phyloP scores from a whole-genome alignment of 768 basidiomycete genomes.

The Termitomyces sp. region DNA sequence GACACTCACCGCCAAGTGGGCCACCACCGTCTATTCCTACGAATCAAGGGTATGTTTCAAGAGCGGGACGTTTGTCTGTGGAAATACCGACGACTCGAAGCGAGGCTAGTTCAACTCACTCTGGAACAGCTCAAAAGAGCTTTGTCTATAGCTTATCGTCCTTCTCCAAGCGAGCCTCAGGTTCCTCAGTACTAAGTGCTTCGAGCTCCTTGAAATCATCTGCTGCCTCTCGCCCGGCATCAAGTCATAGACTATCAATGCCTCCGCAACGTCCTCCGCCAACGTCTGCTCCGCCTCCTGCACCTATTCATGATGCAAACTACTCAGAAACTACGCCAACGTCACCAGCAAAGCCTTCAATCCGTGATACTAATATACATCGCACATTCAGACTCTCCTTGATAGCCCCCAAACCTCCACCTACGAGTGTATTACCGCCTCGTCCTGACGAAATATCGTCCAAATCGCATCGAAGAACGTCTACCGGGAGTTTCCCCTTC shows the following conservation, averaged over 20 bases:
- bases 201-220: slow-evolving; percentile 38
- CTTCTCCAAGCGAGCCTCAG: slow-evolving; percentile 50
- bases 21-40: slow-evolving; percentile 48
- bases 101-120: slow-evolving; percentile 31
- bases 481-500: slow-evolving; percentile 27
- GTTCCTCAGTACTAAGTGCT: slow-evolving; percentile 44
- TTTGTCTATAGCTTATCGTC: slow-evolving; percentile 40
- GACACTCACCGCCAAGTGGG: slow-evolving; percentile 53
- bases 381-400: slow-evolving; percentile 56
- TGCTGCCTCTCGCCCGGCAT: slow-evolving; percentile 19
- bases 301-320: slow-evolving; percentile 37
- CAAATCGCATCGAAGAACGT: slow-evolving; percentile 28
- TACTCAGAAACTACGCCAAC: slow-evolving; percentile 16
- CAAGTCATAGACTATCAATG: slow-evolving; percentile 56
- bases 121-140: slow-evolving; percentile 36
- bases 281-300: slow-evolving; percentile 63
- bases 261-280: slow-evolving; percentile 73
- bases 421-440: slow-evolving; percentile 55
- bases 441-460: slow-evolving; percentile 55
- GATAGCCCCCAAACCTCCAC: slow-evolving; percentile 60
- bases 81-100: slow-evolving; percentile 28
- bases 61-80: slow-evolving; percentile 7
- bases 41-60: slow-evolving; percentile 19
- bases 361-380: slow-evolving; percentile 54
- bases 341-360: slow-evolving; percentile 28